phyloP scores from a whole-genome alignment of 352 stramenopile species.

The Phytophthora pistaciae region DNA sequence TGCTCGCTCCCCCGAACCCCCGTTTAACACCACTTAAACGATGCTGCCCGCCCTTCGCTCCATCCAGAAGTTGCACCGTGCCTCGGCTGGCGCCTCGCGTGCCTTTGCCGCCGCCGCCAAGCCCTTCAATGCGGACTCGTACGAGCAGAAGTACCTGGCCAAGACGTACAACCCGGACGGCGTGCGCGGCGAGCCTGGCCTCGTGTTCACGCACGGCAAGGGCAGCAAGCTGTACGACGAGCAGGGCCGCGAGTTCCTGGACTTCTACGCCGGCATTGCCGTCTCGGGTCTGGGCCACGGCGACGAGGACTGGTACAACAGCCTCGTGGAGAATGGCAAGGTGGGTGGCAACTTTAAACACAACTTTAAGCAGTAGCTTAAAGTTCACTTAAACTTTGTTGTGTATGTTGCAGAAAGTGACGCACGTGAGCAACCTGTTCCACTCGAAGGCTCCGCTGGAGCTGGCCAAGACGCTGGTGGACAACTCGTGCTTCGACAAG shows the following conservation, averaged over 20 bases:
- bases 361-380: not conserved
- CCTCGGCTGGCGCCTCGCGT: conserved; percentile 18
- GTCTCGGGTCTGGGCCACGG: conserved; percentile 90
- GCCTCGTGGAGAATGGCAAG: conserved; percentile 67
- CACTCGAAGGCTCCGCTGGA: conserved; percentile 94
- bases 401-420: conserved; percentile 62
- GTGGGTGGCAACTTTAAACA: not conserved
- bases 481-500: conserved; percentile 97
- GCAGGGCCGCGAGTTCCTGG: conserved; percentile 84
- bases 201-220: conserved; percentile 89
- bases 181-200: conserved; percentile 67
- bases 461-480: conserved; percentile 95
- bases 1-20: not conserved
- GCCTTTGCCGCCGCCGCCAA: conserved; percentile 40
- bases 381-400: not conserved
- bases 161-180: conserved; percentile 86
- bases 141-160: conserved; percentile 85
- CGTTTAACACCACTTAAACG: conserved; percentile 13
- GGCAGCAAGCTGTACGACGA: conserved; percentile 94
- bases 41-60: conserved; percentile 35
- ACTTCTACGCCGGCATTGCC: conserved; percentile 96
- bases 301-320: conserved; percentile 88
- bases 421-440: conserved; percentile 98
- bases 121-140: conserved; percentile 62
- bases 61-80: conserved; percentile 23